Percentiles rank a stretch among this genome's conserved stretches.
These are phyloP conservation scores for Globisporangium barbulae DNA, from an alignment of 352 stramenopile species.

Conservation along the genomic window DNA sequence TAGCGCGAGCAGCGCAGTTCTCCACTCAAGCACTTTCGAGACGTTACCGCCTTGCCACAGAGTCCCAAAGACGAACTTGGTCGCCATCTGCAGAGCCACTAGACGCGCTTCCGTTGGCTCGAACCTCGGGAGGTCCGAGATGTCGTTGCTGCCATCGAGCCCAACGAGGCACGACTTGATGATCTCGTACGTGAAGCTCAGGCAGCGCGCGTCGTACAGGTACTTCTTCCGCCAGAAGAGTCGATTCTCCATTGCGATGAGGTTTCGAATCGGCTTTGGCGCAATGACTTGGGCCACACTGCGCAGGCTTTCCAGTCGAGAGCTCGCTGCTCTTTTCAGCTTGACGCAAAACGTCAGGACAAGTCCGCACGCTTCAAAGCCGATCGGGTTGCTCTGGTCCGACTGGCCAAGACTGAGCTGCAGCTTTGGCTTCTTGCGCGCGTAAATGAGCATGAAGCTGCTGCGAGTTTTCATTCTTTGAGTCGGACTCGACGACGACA, in stretches of 20 bases:
- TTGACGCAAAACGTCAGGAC: conserved; percentile 35
- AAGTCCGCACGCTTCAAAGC: conserved; percentile 3
- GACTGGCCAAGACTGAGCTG: conserved; percentile 9
- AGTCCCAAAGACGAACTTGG: conserved; percentile 86
- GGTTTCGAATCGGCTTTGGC: conserved; percentile 63
- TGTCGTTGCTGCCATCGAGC: conserved; percentile 21
- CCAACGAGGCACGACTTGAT: conserved; percentile 56
- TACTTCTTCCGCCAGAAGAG: conserved; percentile 88
- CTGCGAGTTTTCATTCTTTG: conserved; percentile 76
- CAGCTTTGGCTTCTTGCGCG: conserved; percentile 47
- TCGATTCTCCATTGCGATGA: conserved; percentile 80
- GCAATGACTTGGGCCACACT: conserved; percentile 52
- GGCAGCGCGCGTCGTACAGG: conserved; percentile 65
- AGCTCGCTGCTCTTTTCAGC: conserved; percentile 27
- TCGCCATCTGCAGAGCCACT: conserved; percentile 73
- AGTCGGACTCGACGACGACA: conserved; percentile 16
- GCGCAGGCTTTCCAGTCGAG: conserved; percentile 43
- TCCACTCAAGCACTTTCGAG: conserved; percentile 73
- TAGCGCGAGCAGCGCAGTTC: conserved; percentile 55
- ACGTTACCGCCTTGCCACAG: conserved; percentile 81
- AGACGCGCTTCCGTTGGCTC: conserved; percentile 65
- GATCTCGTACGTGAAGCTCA: conserved; percentile 81
- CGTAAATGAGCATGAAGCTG: conserved; percentile 88
- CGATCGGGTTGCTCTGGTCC: conserved; percentile 3
- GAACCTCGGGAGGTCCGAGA: conserved; percentile 43